Base-by-base conservation (phyloP, 169 alveolate species). In the Eimeria sp. region DNA sequence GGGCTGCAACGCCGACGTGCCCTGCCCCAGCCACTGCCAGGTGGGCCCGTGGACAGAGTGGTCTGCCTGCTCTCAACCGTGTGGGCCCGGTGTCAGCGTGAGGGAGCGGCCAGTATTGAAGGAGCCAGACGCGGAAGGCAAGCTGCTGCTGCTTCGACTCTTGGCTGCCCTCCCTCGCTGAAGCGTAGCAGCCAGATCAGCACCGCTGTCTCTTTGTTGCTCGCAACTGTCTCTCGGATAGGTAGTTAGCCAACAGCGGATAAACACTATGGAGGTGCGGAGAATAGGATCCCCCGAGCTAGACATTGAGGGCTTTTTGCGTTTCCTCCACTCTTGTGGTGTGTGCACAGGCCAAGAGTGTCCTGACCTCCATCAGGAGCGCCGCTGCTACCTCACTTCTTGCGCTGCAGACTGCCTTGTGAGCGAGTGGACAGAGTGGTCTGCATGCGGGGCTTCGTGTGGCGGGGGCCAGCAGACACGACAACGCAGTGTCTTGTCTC, bases 391-490 rank as follows among this genome's bases (percentile, higher is more conserved):
- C 68, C 60, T 72, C 89, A 95, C 89, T 33, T 71, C 95, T n/a
- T 96, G 97, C 76, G 88, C 85, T 40, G 30, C 88, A 37, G 96
- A 89, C 78, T 97, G 98, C 82, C 72, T 49, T 40, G 97, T 95
- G 74, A 94, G 96, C 74, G 96, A 93, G 72, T 97, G 98, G 98
- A 64, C 90, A 23, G 90, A 71, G 33, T 97, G 98, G 98, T 72
- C 97, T 33, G 90, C 71, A 40, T 97, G 98, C 85, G 89, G 96
- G 40, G 96, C 96, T 37, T 82, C 97, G 1, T 97, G 98, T 62
- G 98, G 97, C 0, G 98, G 97, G 54, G 98, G 98, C 18, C 85
- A 78, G 68, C 98, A 95, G 76, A 95, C 96, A n/a, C 95, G 97
- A 33, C 91, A 95, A 77, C 94, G 97, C 25, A 90, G 91, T 30